These are phyloP conservation scores for Pholiota molesta DNA, from an alignment of 768 basidiomycete species.

Conservation along the genomic window DNA sequence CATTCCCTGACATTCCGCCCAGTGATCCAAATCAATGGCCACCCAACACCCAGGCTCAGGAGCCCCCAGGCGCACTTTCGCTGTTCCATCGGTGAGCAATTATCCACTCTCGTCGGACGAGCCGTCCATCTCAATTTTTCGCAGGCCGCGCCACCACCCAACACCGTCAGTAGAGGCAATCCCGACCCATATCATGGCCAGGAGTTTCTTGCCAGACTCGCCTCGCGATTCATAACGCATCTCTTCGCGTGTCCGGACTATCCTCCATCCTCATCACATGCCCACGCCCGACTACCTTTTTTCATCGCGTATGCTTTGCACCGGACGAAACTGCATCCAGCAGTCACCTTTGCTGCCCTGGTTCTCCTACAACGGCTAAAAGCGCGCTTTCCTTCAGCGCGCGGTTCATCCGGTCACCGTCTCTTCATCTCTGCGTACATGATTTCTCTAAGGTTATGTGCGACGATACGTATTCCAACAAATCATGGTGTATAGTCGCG, in stretches of 20 bases:
- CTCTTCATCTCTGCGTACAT: conserved; percentile 92
- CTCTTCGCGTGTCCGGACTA: conserved; percentile 87
- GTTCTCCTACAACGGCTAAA: conserved; percentile 82
- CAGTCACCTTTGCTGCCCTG: conserved; percentile 71
- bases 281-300: conserved; percentile 66
- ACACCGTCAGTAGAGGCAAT: conserved; percentile 25
- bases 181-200: conserved; percentile 76
- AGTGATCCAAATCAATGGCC: conserved; percentile 22
- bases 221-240: conserved; percentile 80
- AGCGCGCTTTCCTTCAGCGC: conserved; percentile 88
- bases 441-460: conserved; percentile 91
- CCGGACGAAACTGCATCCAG: conserved; percentile 72
- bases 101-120: not conserved
- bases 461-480: conserved; percentile 94
- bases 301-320: conserved; percentile 91
- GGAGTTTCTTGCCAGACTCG: conserved; percentile 67
- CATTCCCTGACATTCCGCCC: conserved; percentile 20
- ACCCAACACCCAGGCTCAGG: conserved; percentile 23
- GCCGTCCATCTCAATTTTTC: not conserved
- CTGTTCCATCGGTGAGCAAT: conserved; percentile 24
- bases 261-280: conserved; percentile 59
- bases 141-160: conserved; percentile 29
- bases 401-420: conserved; percentile 88
- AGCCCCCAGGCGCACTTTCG: conserved; percentile 25
- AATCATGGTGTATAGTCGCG: conserved; percentile 89